Percentiles rank a stretch among this genome's conserved stretches.
phyloP scores from a whole-genome alignment of 2,329 filamentous ascomycete species.

The Pseudocercospora ulei region DNA sequence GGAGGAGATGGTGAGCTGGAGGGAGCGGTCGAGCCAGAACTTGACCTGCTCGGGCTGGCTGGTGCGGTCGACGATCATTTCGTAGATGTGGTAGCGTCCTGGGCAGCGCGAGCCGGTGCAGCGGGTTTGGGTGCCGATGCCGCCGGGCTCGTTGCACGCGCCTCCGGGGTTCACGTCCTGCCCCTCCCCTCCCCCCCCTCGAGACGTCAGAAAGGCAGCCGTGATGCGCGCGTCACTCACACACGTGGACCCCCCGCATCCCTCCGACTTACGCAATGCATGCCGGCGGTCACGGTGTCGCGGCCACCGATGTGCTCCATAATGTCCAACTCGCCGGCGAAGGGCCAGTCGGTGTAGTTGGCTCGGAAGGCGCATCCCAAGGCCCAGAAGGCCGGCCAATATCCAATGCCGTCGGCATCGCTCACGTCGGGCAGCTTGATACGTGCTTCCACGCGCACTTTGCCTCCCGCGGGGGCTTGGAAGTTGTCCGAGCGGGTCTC shows the following conservation, averaged over 20 bases:
- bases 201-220: too few relatives aligned
- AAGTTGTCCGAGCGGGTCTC: conserved; percentile 23
- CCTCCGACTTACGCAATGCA: conserved; percentile 27
- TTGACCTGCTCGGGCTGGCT: conserved; percentile 21
- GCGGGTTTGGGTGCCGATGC: conserved; percentile 19
- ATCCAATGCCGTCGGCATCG: conserved; percentile 18
- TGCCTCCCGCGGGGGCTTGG: conserved; percentile 24
- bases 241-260: too few relatives aligned
- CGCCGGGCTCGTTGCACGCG: conserved; percentile 28
- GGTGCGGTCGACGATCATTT: conserved; percentile 28
- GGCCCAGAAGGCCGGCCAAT: conserved; percentile 26
- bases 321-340: conserved; percentile 30
- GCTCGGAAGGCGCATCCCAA: conserved; percentile 20
- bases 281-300: conserved; percentile 20
- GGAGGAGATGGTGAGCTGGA: conserved; percentile 22
- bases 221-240: too few relatives aligned
- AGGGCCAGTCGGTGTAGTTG: conserved; percentile 28
- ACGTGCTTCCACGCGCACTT: conserved; percentile 23
- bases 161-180: conserved; percentile 30
- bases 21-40: conserved; percentile 27
- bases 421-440: conserved; percentile 20
- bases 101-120: conserved; percentile 20
- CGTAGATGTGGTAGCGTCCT: conserved; percentile 30
- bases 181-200: too few relatives aligned
- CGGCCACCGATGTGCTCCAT: conserved; percentile 31